phyloP scores from a whole-genome alignment of 1,284 basidiomycete species.

The Pseudozyma pruni region DNA sequence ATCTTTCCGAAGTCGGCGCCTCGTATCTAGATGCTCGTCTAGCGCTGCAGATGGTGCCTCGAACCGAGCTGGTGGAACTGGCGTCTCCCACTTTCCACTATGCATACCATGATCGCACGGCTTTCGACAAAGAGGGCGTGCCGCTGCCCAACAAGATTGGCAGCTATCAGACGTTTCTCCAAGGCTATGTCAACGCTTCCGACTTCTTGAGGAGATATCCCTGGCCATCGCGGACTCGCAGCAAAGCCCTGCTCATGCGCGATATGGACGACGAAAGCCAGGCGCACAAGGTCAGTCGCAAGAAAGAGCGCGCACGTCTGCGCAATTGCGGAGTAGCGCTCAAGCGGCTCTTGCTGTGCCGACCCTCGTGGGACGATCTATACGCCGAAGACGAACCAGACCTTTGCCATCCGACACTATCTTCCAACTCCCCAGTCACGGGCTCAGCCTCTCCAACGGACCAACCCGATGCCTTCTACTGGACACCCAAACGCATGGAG shows the following conservation, averaged over 20 bases:
- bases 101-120: constrained; percentile 56
- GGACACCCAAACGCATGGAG: constrained; percentile 79
- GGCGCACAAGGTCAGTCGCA: constrained; percentile 61
- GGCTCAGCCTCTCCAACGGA: background rate
- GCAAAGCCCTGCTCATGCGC: constrained; percentile 63
- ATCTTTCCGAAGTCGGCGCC: constrained; percentile 80
- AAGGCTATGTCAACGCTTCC: constrained; percentile 86
- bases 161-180: constrained; percentile 86
- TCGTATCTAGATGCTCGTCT: constrained; percentile 83
- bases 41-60: constrained; percentile 81
- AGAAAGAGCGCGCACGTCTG: constrained; percentile 53
- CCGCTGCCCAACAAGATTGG: constrained; percentile 73
- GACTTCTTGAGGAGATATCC: constrained; percentile 86
- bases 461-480: constrained; percentile 74
- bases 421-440: constrained; percentile 70
- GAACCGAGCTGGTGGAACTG: constrained; percentile 83
- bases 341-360: constrained; percentile 68
- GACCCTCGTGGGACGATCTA: constrained; percentile 79
- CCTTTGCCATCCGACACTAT: constrained; percentile 54
- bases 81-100: constrained; percentile 71
- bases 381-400: constrained; percentile 52
- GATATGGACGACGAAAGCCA: constrained; percentile 84
- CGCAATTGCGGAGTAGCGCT: constrained; percentile 58
- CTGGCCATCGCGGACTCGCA: constrained; percentile 84
- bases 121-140: constrained; percentile 37